Conservation (phyloP, 176 grass and related monocot genomes). For the Oryza coarctata region DNA sequence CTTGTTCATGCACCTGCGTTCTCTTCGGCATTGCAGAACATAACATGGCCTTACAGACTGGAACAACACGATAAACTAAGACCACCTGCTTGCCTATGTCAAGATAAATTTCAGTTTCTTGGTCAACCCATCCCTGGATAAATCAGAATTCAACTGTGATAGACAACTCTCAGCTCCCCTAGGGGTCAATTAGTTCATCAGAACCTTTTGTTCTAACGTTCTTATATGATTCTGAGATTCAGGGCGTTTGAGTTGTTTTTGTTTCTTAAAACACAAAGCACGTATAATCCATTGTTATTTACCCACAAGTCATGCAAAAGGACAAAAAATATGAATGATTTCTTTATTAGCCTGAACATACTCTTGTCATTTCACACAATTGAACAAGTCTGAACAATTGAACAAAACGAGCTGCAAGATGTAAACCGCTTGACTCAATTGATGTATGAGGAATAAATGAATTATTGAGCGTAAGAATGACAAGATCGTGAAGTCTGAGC, state of each 20-base stretch:
- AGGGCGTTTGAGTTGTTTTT: not conserved
- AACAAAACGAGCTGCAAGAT: not conserved
- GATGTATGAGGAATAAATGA: not conserved
- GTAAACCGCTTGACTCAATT: constrained; percentile 17
- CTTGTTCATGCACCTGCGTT: not conserved
- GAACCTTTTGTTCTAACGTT: constrained; percentile 21
- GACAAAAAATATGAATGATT: not conserved
- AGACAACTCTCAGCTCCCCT: not conserved
- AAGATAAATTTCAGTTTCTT: too few species aligned
- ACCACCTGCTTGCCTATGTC: too few species aligned
- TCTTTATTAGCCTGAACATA: not conserved
- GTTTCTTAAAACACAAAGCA: not conserved
- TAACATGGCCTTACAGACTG: not conserved
- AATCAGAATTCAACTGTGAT: not conserved
- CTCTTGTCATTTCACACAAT: constrained; percentile 21
- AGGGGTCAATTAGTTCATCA: not conserved
- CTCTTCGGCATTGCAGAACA: too few species aligned
- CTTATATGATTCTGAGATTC: not conserved
- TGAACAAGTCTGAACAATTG: not conserved
- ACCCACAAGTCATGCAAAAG: not conserved
- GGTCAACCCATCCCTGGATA: not conserved
- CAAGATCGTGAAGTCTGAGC: constrained; percentile 13
- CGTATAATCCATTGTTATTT: not conserved
- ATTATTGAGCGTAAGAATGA: constrained; percentile 1
- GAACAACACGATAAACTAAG: too few species aligned